phyloP scores from a whole-genome alignment of 257 asterid species.

The Nicotiana sylvestris region DNA sequence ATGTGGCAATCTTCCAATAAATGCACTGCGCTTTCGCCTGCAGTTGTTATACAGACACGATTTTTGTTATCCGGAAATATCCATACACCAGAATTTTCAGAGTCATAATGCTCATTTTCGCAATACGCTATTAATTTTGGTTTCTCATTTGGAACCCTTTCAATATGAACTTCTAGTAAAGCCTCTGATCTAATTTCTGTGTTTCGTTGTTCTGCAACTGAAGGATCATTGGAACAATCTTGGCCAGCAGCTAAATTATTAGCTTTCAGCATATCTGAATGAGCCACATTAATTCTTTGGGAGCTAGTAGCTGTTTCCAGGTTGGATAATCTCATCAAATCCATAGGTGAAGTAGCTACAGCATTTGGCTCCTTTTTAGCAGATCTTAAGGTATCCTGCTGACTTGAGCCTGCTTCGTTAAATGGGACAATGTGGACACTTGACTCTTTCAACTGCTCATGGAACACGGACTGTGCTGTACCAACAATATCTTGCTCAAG shows the following conservation, averaged over 20 bases:
- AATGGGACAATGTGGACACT: constrained; percentile 13
- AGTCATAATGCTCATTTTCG: constrained; percentile 37
- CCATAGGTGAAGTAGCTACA: constrained; percentile 10
- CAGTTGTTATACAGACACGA: constrained; percentile 60
- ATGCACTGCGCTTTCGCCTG: constrained; percentile 42
- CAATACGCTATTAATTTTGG: constrained; percentile 28
- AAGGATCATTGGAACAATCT: constrained; percentile 18
- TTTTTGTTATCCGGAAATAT: constrained; percentile 55
- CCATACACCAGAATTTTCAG: constrained; percentile 56
- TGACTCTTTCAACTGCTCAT: constrained; percentile 17
- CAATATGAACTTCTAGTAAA: constrained; percentile 23
- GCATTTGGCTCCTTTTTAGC: neutral
- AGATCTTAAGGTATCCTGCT: neutral
- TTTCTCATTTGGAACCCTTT: constrained; percentile 30
- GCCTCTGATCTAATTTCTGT: constrained; percentile 32
- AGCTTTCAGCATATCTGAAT: constrained; percentile 18
- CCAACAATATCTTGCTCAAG: constrained; percentile 12
- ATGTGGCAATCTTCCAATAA: constrained; percentile 19
- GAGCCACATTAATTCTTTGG: constrained; percentile 33
- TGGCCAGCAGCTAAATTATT: constrained; percentile 16
- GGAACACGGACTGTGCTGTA: constrained; percentile 8
- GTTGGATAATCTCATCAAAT: constrained; percentile 28
- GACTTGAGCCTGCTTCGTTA: neutral
- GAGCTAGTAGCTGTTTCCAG: constrained; percentile 37
- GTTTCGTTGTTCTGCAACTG: constrained; percentile 30